Base-by-base conservation (phyloP, 2,329 filamentous ascomycete genomes). In the Ophiostoma quercus region DNA sequence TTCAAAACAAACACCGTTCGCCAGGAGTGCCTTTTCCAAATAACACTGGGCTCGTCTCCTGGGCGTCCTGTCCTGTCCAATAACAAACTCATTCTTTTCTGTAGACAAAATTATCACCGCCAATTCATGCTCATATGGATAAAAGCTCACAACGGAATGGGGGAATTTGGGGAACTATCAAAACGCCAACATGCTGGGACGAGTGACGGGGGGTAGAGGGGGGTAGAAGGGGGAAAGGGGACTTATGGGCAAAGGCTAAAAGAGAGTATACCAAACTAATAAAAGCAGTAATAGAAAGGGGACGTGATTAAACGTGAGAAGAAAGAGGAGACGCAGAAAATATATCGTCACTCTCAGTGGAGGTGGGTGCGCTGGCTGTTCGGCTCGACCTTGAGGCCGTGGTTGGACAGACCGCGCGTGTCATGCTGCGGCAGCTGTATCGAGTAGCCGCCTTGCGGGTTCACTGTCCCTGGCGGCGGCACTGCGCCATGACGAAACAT, bases 401-500 rank as follows among this genome's bases (percentile, higher is more conserved):
- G 62, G n/a, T 19, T 39, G 19, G 62, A 39, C 19, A 65, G n/a
- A 11, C 16, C 34, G 5, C 74, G 65, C 1, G 70, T 34, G 37
- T 74, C 74, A 14, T 73, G 71, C 22, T 70, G 73, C 2, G 72
- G 25, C 37, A 74, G 68, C 34, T 73, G 75, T 41, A 72, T 74
- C 9, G 74, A 68, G 41, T 75, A 76, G 0, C 72, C 41, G 6
- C 57, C 65, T 19, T 75, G 74, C 5, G 72, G 54, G 34, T 71
- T 71, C 12, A 75, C 73, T 1, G 71, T 29, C 0, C 71, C 71
- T 14, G 73, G 70, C 0, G 71, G 67, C 22, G 73, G 65, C 19
- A 78, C 72, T 25, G 68, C 71, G 3, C 74, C 70, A 7, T 74
- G 70, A 2, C 77, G 75, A 57, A 75, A 78, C 14, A 79, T 70